A percentile compares a stretch with the other conserved stretches of the same genome.
Conservation (phyloP, 345 rosid species). For the Combretum micranthum region DNA sequence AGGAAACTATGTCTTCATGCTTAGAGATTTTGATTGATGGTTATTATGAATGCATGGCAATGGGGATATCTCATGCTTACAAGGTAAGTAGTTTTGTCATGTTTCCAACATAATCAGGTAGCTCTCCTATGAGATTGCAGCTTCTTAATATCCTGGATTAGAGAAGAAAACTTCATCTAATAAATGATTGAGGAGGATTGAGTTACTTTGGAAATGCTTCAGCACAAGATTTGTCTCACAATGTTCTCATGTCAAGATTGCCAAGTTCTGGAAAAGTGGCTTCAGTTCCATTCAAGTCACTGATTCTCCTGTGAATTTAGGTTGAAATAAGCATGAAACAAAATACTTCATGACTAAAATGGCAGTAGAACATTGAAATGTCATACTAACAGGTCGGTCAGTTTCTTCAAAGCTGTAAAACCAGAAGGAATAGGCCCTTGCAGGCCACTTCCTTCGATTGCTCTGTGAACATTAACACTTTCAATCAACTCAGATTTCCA, state of each 20-base stretch:
- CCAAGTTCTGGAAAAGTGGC: constrained; percentile 4
- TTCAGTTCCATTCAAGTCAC: constrained; percentile 4
- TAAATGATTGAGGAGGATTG: neutral
- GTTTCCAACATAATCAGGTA: constrained; percentile 1
- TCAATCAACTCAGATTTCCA: neutral
- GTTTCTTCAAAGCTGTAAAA: constrained; percentile 13
- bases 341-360: neutral
- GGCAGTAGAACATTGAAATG: neutral
- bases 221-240: neutral
- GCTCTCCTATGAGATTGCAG: constrained; percentile 9
- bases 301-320: constrained; percentile 37
- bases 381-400: constrained; percentile 28
- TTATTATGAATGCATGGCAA: too few relatives aligned
- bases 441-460: constrained; percentile 45
- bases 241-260: neutral
- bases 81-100: too few relatives aligned
- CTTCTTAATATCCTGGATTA: constrained; percentile 10
- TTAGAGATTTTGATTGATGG: too few relatives aligned
- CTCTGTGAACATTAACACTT: constrained; percentile 12
- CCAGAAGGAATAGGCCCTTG: constrained; percentile 43
- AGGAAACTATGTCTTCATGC: too few relatives aligned
- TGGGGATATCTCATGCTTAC: too few relatives aligned
- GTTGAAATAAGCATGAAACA: constrained; percentile 1
- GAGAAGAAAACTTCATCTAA: neutral
- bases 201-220: too few relatives aligned